A percentile compares a stretch with the other conserved stretches of the same genome.
Conservation (phyloP, 208 protist genomes). For the Strigomonas galati region DNA sequence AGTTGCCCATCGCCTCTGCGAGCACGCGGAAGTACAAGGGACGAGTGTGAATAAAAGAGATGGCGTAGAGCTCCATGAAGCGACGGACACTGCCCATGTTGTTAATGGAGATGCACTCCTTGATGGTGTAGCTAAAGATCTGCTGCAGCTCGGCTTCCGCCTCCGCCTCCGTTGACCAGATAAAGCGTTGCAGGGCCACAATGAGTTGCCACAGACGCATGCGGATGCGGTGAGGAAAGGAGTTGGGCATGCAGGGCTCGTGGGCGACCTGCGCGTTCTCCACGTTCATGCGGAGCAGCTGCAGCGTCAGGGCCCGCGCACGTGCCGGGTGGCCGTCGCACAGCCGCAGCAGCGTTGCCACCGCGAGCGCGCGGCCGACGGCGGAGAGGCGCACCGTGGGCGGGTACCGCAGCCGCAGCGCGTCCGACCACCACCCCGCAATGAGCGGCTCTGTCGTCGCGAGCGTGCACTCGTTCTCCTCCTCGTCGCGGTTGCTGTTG, state of each 20-base stretch:
- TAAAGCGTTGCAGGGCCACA: constrained; percentile 57
- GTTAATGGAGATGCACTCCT: constrained; percentile 60
- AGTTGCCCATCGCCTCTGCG: constrained; percentile 45
- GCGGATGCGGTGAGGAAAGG: constrained; percentile 75
- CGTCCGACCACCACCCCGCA: constrained; percentile 34
- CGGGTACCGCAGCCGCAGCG: constrained; percentile 58
- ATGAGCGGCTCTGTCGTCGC: constrained; percentile 74
- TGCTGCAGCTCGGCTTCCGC: constrained; percentile 20
- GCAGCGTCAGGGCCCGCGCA: constrained; percentile 33
- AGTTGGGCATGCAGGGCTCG: constrained; percentile 91
- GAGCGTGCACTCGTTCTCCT: constrained; percentile 71
- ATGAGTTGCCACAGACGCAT: constrained; percentile 89
- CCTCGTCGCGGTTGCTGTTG: constrained; percentile 72
- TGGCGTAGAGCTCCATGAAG: constrained; percentile 84
- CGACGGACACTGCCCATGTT: constrained; percentile 89
- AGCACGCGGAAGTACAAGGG: constrained; percentile 57
- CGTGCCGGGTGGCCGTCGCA: constrained; percentile 29
- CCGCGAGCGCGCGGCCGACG: constrained; percentile 60
- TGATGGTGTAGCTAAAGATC: constrained; percentile 41
- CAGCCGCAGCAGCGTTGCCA: constrained; percentile 66
- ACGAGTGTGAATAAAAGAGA: constrained; percentile 52
- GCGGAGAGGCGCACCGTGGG: constrained; percentile 68
- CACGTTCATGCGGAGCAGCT: constrained; percentile 69
- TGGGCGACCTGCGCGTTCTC: constrained; percentile 44
- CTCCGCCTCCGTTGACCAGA: constrained; percentile 17